These are phyloP conservation scores for Brassica hybrid DNA, from an alignment of 441 rosid species.

Conservation along the genomic window DNA sequence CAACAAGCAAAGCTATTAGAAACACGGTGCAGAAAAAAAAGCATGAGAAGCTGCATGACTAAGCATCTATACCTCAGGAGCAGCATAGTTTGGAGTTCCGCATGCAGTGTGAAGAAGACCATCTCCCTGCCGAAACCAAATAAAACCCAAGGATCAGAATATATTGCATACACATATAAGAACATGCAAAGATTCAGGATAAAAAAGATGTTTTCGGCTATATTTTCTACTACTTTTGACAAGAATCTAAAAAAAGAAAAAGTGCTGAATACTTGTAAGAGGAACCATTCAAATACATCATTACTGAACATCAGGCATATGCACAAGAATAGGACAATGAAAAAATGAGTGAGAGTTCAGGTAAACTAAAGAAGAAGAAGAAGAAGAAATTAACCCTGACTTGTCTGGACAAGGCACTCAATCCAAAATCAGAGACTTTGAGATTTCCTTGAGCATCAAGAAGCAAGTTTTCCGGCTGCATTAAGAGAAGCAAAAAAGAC, in stretches of 20 bases:
- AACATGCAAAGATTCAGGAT: conserved; percentile 11
- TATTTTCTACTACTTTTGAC: conserved; percentile 6
- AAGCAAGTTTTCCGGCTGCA: conserved; percentile 94
- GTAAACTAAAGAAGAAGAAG: not conserved
- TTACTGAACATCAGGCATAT: not conserved
- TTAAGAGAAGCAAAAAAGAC: conserved; percentile 19
- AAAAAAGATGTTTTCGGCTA: not conserved
- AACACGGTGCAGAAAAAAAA: conserved; percentile 24
- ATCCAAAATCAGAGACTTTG: conserved; percentile 97
- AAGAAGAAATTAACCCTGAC: conserved; percentile 68
- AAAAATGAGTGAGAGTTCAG: not conserved
- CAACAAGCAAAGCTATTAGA: conserved; percentile 10
- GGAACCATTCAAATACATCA: conserved; percentile 1
- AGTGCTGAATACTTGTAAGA: conserved; percentile 1
- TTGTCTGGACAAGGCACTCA: conserved; percentile 96
- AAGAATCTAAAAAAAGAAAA: conserved; percentile 7
- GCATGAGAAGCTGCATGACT: conserved; percentile 27
- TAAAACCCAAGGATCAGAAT: conserved; percentile 16
- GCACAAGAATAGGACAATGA: not conserved
- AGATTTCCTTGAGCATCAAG: conserved; percentile 83
- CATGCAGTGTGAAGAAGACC: conserved; percentile 98
- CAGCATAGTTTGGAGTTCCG: conserved; percentile 98
- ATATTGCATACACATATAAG: not conserved
- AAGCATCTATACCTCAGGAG: conserved; percentile 88
- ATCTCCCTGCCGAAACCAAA: conserved; percentile 71